Percentiles rank a stretch among this genome's conserved stretches.
These are phyloP conservation scores for Flaveria linearis DNA, from an alignment of 129 eudicot species.

Conservation along the genomic window DNA sequence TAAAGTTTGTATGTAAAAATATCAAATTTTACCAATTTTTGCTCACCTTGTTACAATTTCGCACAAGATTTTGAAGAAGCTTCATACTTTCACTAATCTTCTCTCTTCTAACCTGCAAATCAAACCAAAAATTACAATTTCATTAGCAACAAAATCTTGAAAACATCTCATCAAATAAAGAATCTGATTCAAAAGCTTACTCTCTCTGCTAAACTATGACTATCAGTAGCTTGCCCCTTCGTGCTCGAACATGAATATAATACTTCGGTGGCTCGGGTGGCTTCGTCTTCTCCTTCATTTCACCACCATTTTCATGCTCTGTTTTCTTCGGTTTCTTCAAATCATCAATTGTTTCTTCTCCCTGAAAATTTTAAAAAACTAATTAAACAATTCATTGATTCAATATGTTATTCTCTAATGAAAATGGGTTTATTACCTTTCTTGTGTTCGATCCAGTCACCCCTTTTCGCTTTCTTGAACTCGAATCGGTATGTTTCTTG, in stretches of 20 bases:
- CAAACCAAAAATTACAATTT: not conserved
- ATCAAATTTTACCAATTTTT: not conserved
- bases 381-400: not conserved
- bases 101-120: conserved; percentile 73
- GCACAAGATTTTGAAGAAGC: conserved; percentile 91
- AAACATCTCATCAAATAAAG: not conserved
- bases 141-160: conserved; percentile 13
- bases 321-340: conserved; percentile 54
- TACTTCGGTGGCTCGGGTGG: conserved; percentile 34
- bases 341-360: conserved; percentile 40
- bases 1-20: not conserved
- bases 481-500: conserved; percentile 33
- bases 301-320: conserved; percentile 29
- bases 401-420: too few species aligned
- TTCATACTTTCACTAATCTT: conserved; percentile 93
- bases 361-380: conserved; percentile 35
- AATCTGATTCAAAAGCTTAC: conserved; percentile 38
- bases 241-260: conserved; percentile 68
- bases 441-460: not conserved
- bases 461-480: conserved; percentile 66
- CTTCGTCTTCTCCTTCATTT: conserved; percentile 45
- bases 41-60: conserved; percentile 82
- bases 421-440: conserved; percentile 31
- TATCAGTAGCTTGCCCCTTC: conserved; percentile 96
- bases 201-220: conserved; percentile 93